Evolutionary conservation across 495 filamentous ascomycete species (phyloP).

Genomic region (Diplogelasinospora grovesii): DNA sequence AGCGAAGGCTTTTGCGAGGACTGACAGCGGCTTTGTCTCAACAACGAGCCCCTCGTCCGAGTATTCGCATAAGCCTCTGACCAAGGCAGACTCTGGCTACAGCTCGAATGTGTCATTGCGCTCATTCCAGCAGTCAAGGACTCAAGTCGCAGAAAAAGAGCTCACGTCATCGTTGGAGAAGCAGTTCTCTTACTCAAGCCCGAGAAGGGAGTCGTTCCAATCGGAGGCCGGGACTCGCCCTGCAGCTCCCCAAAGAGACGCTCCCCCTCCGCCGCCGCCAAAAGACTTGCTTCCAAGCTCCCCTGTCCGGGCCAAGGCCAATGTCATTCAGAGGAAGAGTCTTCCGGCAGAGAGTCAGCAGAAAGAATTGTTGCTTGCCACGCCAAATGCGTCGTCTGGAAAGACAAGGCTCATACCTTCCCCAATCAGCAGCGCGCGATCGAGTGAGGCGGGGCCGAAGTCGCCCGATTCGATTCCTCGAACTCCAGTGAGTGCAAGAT

Average conservation of each 20-base stretch:
- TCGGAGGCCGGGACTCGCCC: constrained; percentile 3
- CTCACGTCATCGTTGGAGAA: constrained; percentile 5
- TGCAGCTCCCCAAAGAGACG: constrained; percentile 10
- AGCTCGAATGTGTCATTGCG: constrained; percentile 46
- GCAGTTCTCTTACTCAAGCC: constrained; percentile 9
- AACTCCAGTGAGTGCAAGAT: constrained; percentile 22
- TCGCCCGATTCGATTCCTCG: constrained; percentile 16
- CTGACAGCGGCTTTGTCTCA: constrained; percentile 38
- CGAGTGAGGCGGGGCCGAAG: constrained; percentile 5
- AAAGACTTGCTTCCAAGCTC: constrained; percentile 17
- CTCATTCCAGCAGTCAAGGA: constrained; percentile 32
- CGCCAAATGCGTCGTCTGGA: constrained; percentile 3
- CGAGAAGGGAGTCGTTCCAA: background rate
- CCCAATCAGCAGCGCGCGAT: constrained; percentile 4
- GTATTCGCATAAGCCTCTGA: constrained; percentile 30
- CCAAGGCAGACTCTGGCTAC: constrained; percentile 52
- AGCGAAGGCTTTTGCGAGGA: constrained; percentile 24
- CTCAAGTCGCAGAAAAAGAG: constrained; percentile 6
- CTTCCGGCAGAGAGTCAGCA: background rate
- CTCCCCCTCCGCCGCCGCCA: constrained; percentile 25
- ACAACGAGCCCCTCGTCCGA: constrained; percentile 29
- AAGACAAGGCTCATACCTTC: background rate
- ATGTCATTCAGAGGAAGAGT: constrained; percentile 3
- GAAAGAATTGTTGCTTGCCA: background rate
- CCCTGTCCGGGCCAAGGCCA: constrained; percentile 3